These are phyloP conservation scores for Kondoa subrosea DNA, from an alignment of 768 basidiomycete species.

Conservation along the genomic window DNA sequence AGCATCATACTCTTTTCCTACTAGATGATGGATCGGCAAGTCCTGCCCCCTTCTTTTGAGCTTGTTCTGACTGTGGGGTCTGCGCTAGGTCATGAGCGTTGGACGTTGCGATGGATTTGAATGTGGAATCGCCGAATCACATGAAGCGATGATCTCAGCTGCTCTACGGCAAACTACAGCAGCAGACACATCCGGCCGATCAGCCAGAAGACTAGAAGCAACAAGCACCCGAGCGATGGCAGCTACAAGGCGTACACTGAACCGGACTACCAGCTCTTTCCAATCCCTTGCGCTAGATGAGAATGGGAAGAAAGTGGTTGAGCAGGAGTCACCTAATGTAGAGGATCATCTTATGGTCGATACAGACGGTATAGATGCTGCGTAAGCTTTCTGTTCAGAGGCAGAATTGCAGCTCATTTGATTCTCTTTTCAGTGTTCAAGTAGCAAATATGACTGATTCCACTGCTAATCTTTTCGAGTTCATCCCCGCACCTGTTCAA, in stretches of 20 bases:
- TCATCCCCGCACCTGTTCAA: neutral
- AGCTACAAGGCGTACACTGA: too few relatives aligned
- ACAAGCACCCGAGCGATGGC: too few relatives aligned
- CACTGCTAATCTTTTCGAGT: neutral
- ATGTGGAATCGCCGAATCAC: constrained; percentile 42
- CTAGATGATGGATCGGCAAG: constrained; percentile 49
- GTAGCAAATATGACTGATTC: neutral
- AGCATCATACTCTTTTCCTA: constrained; percentile 80
- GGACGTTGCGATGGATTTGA: constrained; percentile 73
- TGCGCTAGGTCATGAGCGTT: constrained; percentile 51
- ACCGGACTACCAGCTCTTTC: too few relatives aligned
- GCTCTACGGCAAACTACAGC: neutral
- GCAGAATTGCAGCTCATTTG: neutral
- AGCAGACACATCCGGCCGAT: neutral
- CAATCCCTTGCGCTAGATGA: too few relatives aligned
- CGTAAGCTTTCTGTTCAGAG: neutral
- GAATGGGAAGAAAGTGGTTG: too few relatives aligned
- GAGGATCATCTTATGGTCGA: neutral
- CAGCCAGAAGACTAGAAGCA: neutral
- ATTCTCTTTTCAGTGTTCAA: neutral
- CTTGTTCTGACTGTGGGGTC: neutral
- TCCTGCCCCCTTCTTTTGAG: neutral
- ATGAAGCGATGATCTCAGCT: constrained; percentile 1
- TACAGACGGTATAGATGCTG: neutral
- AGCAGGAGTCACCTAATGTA: too few relatives aligned